These are phyloP conservation scores for Mentha longifolia DNA, from an alignment of 257 asterid species.

Conservation along the genomic window DNA sequence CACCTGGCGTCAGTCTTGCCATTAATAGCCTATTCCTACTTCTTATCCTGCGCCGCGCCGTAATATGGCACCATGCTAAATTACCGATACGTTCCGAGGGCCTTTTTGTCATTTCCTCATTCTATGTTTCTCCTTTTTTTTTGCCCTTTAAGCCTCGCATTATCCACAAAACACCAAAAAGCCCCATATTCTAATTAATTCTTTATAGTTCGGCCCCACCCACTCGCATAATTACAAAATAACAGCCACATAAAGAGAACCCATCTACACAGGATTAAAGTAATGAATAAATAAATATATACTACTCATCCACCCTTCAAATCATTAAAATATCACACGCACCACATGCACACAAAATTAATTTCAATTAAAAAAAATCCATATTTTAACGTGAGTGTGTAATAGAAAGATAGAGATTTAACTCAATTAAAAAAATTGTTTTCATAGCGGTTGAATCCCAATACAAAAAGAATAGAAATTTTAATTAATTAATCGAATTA, in stretches of 20 bases:
- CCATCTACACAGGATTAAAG: slow-evolving; percentile 1
- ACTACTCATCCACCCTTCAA: slow-evolving; percentile 28
- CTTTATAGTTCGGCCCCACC: slow-evolving; percentile 47
- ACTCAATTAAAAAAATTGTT: too few relatives aligned
- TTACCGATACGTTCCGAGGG: slow-evolving; percentile 16
- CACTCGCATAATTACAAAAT: slow-evolving; percentile 49
- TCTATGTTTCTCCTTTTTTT: not conserved
- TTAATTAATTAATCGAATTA: too few relatives aligned
- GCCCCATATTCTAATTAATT: slow-evolving; percentile 27
- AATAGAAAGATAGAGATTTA: too few relatives aligned
- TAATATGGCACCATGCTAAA: not conserved
- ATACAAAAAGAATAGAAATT: too few relatives aligned
- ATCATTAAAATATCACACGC: slow-evolving; percentile 35
- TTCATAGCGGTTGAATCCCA: too few relatives aligned
- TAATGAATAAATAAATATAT: slow-evolving; percentile 4
- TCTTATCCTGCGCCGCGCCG: slow-evolving; percentile 43
- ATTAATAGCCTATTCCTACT: slow-evolving; percentile 39
- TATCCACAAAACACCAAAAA: slow-evolving; percentile 37
- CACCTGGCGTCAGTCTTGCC: slow-evolving; percentile 61
- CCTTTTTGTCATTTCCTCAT: slow-evolving; percentile 14
- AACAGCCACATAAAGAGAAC: slow-evolving; percentile 47
- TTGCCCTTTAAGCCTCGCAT: slow-evolving; percentile 37
- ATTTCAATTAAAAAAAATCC: not conserved
- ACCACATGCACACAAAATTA: slow-evolving; percentile 33
- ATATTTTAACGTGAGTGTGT: too few relatives aligned